Percentiles rank a stretch among this genome's conserved stretches.
Conservation (phyloP, 805 yeast genomes). For the Starmerella vaccinii region DNA sequence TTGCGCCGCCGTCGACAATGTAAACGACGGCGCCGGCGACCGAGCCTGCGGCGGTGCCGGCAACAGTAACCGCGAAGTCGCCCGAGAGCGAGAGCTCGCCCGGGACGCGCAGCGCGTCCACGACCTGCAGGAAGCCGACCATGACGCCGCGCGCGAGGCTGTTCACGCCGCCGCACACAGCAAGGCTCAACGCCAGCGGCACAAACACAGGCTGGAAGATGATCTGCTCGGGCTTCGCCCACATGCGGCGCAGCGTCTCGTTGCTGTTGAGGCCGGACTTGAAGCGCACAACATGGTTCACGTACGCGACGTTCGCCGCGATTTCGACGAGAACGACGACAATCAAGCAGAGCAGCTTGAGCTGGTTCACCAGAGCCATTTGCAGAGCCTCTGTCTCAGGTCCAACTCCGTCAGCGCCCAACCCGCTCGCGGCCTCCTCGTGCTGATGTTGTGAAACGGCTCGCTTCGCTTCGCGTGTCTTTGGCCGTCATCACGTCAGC, state of each 20-base stretch:
- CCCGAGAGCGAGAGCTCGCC: constrained; percentile 12
- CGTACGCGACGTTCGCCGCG: constrained; percentile 22
- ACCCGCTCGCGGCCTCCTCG: background rate
- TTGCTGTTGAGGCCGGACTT: constrained; percentile 24
- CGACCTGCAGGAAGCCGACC: constrained; percentile 20
- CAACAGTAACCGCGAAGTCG: constrained; percentile 15
- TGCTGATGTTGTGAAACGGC: background rate
- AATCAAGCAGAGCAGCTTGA: constrained; percentile 19
- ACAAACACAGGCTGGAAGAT: constrained; percentile 22
- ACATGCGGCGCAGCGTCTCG: constrained; percentile 24
- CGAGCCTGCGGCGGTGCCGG: constrained; percentile 19
- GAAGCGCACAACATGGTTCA: constrained; percentile 24
- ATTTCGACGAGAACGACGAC: constrained; percentile 19
- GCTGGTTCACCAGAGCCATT: constrained; percentile 17
- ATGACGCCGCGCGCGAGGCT: constrained; percentile 18
- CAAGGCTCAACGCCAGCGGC: constrained; percentile 19
- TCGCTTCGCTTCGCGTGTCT: background rate
- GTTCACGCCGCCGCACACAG: constrained; percentile 21
- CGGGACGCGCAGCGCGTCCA: constrained; percentile 19
- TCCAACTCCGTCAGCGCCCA: background rate
- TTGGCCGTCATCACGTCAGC: background rate
- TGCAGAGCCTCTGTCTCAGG: background rate
- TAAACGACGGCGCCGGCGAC: constrained; percentile 19
- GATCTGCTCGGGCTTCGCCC: constrained; percentile 25
- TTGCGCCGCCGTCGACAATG: constrained; percentile 20